phyloP scores from a whole-genome alignment of 2,329 filamentous ascomycete genomes.

The Hawksworthiomyces lignivorus region DNA sequence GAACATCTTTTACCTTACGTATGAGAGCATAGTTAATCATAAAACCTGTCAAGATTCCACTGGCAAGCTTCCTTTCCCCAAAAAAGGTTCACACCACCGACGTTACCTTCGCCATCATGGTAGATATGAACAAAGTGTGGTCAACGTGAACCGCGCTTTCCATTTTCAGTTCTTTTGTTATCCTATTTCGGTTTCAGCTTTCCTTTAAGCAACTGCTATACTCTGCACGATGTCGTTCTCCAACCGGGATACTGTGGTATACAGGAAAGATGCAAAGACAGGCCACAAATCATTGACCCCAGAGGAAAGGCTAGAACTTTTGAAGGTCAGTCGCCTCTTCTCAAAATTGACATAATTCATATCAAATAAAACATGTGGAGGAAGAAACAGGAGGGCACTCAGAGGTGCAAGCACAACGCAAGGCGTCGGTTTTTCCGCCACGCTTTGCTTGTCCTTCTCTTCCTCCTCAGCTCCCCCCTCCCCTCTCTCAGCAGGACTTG shows the following conservation, averaged over 20 bases:
- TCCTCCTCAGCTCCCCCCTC: background rate
- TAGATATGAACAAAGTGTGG: conserved; percentile 1
- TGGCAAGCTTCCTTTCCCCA: background rate
- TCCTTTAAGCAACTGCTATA: background rate
- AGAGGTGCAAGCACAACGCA: no score
- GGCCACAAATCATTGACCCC: conserved; percentile 33
- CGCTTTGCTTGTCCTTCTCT: background rate
- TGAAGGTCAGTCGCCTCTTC: conserved; percentile 29
- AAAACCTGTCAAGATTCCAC: conserved; percentile 4
- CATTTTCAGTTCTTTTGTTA: background rate
- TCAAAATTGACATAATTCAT: no score
- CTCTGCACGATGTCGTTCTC: conserved; percentile 27
- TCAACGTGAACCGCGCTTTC: conserved; percentile 8
- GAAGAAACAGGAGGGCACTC: no score
- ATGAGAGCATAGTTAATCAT: background rate
- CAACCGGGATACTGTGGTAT: conserved; percentile 31
- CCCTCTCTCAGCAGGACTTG: no score
- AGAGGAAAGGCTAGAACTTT: conserved; percentile 36
- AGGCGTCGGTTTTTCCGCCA: no score
- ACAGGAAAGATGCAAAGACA: conserved; percentile 37
- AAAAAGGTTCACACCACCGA: background rate
- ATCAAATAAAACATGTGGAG: no score
- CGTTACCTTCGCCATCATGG: no score
- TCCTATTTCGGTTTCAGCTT: background rate
- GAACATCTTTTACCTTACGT: background rate